Evolutionary conservation across 129 eudicot genomes (phyloP), one percentile per base, ranked within the genome.

Genomic region (Centella asiatica): DNA sequence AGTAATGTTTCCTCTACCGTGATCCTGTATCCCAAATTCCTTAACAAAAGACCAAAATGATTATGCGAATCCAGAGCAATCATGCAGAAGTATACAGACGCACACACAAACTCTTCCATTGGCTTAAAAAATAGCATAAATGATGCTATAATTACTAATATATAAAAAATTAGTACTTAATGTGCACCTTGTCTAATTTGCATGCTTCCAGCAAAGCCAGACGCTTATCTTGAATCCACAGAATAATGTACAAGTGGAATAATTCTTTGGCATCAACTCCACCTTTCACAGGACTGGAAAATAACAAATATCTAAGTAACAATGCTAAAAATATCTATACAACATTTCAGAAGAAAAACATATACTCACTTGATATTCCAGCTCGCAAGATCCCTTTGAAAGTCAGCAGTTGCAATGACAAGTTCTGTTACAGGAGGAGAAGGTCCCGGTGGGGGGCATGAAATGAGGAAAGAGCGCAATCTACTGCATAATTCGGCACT

Each of bases 261-360:
- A 87, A 39, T 69, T 87, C 95, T 76, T 87, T 87, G 37, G 95
- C 95, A 66, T 83, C 95, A 54, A 87, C 92, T 44, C 95, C 95
- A 59, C 92, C 95, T 81, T 83, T 87, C 36, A 87, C 83, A 10
- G 78, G 88, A 78, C 95, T 87, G 73, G 12, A 2, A 63, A 64
- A 69, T 18, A 75, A 65, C 24, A 65, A 11, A 40, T 4, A 40
- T 64, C 44, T 25, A 49, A 62, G 7, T 47, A 64, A 44, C 36
- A 14, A 55, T 45, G 54, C 28, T 3, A n/a, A 42, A 29, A 17
- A 34, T 23, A 65, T 22, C 5, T 45, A 4, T 25, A 15, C 6
- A 32, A 14, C 22, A 48, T 48, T n/a, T 4, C 22, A 29, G 33
- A 57, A 56, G 24, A 69, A 26, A 4, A 13, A 24, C 29, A 36